Conservation (phyloP, 257 asterid genomes). For the Forsythia viridissima region DNA sequence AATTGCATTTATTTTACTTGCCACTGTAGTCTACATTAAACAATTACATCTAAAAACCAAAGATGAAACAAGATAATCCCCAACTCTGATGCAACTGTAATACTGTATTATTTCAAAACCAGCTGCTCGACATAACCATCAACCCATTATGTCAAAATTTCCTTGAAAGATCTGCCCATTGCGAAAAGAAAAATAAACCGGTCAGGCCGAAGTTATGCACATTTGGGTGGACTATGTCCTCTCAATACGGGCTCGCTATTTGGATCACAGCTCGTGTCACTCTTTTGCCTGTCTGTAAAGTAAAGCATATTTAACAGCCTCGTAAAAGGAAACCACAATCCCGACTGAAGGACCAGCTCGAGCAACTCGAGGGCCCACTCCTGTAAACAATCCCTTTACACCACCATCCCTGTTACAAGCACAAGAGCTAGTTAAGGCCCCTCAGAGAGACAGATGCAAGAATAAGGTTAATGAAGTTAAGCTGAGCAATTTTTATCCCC, state of each 20-base stretch:
- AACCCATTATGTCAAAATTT: not conserved
- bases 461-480: no score
- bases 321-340: conserved; percentile 76
- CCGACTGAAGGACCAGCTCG: conserved; percentile 88
- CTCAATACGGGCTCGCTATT: not conserved
- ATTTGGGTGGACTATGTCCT: not conserved
- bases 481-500: not conserved
- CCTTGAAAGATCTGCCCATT: not conserved
- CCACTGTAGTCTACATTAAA: not conserved
- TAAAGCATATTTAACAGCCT: conserved; percentile 63
- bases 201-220: no score
- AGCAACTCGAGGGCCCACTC: conserved; percentile 68
- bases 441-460: not conserved
- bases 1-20: not conserved
- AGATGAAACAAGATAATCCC: conserved; percentile 7
- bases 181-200: not conserved
- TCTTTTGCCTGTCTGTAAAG: conserved; percentile 31
- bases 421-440: not conserved
- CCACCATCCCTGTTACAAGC: conserved; percentile 63
- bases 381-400: conserved; percentile 61
- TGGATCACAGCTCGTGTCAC: not conserved
- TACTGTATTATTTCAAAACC: not conserved
- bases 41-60: not conserved
- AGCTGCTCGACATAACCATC: no score
- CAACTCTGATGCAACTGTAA: not conserved